Base-by-base conservation (phyloP, 2,329 filamentous ascomycete genomes). In the Colletotrichum orchidophilum region DNA sequence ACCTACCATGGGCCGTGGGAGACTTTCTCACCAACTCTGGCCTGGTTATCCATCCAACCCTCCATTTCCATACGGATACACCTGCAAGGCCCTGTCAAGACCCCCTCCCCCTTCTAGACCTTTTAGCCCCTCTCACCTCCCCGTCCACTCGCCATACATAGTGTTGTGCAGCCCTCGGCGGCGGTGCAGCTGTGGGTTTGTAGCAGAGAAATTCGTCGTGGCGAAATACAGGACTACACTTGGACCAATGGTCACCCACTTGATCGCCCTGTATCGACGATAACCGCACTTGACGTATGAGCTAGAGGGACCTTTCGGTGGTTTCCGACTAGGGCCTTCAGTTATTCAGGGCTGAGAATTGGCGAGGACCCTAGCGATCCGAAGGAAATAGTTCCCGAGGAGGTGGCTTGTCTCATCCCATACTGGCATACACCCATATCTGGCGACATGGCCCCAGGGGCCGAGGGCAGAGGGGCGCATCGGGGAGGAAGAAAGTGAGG, bases 351-450 rank as follows among this genome's bases (percentile, higher is more conserved):
- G 65, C 65, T 71, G 69, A 69, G 53, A 71, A 69, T 71, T 69
- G 64, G 59, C 53, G 59, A 71, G 64, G 64, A 71, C 69, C 65
- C 69, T 60, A 69, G 69, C 69, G 59, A 69, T 55, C 53, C 59
- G 65, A 69, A 71, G 60, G 63, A 64, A 71, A 72, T 72, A 72
- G 64, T 50, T 69, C 64, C 69, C 75, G 78, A 78, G 79, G 78
- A 79, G 78, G 78, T 80, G 80, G 76, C 77, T 82, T 82, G 82
- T 81, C 79, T 81, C 78, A 80, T 75, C 66, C 73, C 75, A 74
- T 77, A 74, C 73, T 75, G 65, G 73, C 75, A 74, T 77, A 74
- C 73, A 75, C 75, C 57, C 59, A 62, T 64, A 63, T 71, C 66
- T 71, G 70, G 72, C 72, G 54, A 67, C 72, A 73, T 74, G 70